Percentiles rank a stretch among this genome's conserved stretches.
phyloP scores from a whole-genome alignment of 2,329 filamentous ascomycete species.

The Ilyonectria robusta region DNA sequence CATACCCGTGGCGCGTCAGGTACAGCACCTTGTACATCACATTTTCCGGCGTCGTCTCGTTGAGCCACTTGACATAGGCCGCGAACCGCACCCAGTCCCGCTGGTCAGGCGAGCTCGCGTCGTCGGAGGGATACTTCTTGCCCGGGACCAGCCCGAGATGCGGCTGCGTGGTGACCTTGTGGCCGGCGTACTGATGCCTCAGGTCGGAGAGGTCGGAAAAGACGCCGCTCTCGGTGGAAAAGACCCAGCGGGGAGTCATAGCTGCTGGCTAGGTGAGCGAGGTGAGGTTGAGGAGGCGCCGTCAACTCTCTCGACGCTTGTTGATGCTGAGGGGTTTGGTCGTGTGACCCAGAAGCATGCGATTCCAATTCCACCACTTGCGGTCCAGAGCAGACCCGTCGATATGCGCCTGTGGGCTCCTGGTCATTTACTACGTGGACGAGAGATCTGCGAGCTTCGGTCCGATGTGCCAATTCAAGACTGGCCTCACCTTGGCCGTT shows the following conservation, averaged over 20 bases:
- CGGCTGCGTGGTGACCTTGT: constrained; percentile 57
- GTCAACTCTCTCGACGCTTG: background rate
- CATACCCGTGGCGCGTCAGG: constrained; percentile 71
- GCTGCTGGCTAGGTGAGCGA: background rate
- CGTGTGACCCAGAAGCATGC: constrained; percentile 5
- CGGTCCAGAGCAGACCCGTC: background rate
- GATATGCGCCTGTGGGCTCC: background rate
- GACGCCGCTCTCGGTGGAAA: constrained; percentile 45
- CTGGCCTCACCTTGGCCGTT: background rate
- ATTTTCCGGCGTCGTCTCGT: constrained; percentile 56
- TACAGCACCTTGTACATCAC: constrained; percentile 68
- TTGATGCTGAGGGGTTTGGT: constrained; percentile 6
- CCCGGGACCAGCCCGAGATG: constrained; percentile 69
- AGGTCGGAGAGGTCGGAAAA: constrained; percentile 61
- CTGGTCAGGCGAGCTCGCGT: constrained; percentile 40
- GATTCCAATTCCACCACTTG: constrained; percentile 4
- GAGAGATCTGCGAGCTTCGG: too few relatives aligned
- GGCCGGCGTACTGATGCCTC: constrained; percentile 44
- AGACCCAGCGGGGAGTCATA: constrained; percentile 43
- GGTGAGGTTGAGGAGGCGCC: background rate
- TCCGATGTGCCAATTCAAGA: background rate
- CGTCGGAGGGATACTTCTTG: constrained; percentile 60
- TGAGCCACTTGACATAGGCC: constrained; percentile 62
- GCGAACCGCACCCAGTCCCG: constrained; percentile 69
- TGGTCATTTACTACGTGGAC: background rate